phyloP scores from a whole-genome alignment of 805 yeast genomes.

The Suhomyces pyralidae region DNA sequence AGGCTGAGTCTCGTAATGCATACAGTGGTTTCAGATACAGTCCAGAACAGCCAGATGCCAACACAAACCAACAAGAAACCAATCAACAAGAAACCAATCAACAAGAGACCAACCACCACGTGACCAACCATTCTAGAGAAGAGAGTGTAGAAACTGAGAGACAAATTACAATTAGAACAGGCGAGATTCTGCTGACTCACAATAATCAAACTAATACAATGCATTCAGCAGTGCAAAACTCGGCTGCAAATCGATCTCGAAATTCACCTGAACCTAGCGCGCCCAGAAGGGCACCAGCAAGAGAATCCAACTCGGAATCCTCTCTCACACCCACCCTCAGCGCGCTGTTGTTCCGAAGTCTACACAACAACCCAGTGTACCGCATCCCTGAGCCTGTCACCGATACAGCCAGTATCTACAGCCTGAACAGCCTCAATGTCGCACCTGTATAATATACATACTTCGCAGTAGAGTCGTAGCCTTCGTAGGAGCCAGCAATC shows the following conservation, averaged over 20 bases:
- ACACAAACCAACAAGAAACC: neutral
- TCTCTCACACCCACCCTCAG: neutral
- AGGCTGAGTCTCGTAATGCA: neutral
- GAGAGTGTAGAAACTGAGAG: neutral
- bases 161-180: neutral
- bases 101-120: neutral
- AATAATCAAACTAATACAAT: neutral
- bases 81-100: neutral
- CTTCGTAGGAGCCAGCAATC: neutral
- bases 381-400: constrained; percentile 4
- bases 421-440: constrained; percentile 1
- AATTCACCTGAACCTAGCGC: neutral
- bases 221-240: neutral
- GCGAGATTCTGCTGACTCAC: neutral
- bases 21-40: neutral
- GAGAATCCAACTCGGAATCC: neutral
- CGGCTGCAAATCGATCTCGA: neutral
- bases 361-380: neutral
- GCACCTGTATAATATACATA: constrained; percentile 1
- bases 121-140: neutral
- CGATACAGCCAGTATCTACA: neutral
- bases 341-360: constrained; percentile 2
- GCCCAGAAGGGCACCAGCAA: neutral
- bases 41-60: neutral
- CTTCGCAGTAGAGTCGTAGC: neutral